Evolutionary conservation across 78 protist genomes (phyloP).

Genomic region (Guillardia theta): DNA sequence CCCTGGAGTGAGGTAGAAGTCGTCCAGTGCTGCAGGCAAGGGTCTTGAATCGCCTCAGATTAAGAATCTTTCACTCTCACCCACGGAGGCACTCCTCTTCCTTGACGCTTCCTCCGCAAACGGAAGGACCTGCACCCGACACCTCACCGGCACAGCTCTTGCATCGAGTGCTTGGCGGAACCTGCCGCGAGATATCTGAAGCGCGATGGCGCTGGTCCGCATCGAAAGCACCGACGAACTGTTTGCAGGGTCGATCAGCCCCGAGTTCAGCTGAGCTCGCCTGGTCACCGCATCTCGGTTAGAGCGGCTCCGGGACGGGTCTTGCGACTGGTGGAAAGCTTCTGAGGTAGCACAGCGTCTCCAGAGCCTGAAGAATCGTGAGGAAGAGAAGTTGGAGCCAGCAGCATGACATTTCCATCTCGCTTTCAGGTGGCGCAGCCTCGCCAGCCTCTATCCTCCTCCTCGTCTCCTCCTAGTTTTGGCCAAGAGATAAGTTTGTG

Average conservation of each 20-base stretch:
- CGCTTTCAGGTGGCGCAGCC: not conserved
- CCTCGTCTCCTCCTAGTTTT: not conserved
- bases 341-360: not conserved
- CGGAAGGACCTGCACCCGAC: not conserved
- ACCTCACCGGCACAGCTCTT: not conserved
- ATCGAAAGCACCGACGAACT: too few species aligned
- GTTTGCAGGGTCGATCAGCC: too few species aligned
- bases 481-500: too few species aligned
- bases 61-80: too few species aligned
- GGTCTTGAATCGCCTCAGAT: too few species aligned
- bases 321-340: not conserved
- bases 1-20: too few species aligned
- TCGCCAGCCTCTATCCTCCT: not conserved
- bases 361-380: not conserved
- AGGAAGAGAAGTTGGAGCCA: not conserved
- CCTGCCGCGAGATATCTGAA: not conserved
- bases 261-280: too few species aligned
- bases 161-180: not conserved
- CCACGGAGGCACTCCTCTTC: not conserved
- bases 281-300: too few species aligned
- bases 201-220: not conserved
- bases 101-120: not conserved
- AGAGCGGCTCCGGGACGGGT: not conserved
- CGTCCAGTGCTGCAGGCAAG: too few species aligned
- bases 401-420: not conserved